Evolutionary conservation across 345 rosid species (phyloP).

Genomic region (Durio zibethinus): DNA sequence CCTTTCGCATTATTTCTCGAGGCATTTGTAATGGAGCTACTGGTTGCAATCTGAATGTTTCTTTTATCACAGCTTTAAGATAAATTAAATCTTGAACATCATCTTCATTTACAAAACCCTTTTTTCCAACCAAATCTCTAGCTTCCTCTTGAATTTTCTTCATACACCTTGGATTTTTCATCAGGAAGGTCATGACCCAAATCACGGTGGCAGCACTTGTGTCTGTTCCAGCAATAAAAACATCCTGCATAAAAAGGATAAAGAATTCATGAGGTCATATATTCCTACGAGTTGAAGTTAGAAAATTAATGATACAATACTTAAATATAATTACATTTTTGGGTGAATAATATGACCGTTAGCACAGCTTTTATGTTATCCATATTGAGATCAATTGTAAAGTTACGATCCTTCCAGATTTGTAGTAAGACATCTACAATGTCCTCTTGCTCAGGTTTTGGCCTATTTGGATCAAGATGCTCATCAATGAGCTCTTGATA

Average conservation of each 20-base stretch:
- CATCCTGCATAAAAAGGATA: slow-evolving; percentile 14
- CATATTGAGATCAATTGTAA: slow-evolving; percentile 24
- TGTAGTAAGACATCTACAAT: slow-evolving; percentile 38
- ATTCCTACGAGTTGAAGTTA: no score
- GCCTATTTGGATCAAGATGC: slow-evolving; percentile 27
- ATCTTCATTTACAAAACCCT: slow-evolving; percentile 33
- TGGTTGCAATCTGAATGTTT: slow-evolving; percentile 32
- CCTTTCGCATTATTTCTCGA: slow-evolving; percentile 25
- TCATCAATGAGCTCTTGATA: slow-evolving; percentile 38
- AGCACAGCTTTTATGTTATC: slow-evolving; percentile 54
- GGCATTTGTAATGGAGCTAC: slow-evolving; percentile 31
- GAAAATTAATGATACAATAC: background rate
- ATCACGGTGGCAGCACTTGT: slow-evolving; percentile 33
- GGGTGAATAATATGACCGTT: slow-evolving; percentile 28
- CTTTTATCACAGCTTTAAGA: slow-evolving; percentile 32
- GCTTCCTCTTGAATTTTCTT: slow-evolving; percentile 33
- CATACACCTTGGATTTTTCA: slow-evolving; percentile 35
- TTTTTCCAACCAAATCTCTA: slow-evolving; percentile 25
- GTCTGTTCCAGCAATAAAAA: slow-evolving; percentile 36
- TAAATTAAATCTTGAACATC: slow-evolving; percentile 32
- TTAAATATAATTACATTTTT: background rate
- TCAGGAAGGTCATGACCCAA: slow-evolving; percentile 39
- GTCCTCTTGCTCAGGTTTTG: slow-evolving; percentile 31
- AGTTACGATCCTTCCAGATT: slow-evolving; percentile 25
- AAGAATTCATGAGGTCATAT: background rate